A percentile compares a stretch with the other conserved stretches of the same genome.
Conservation (phyloP, 2,329 filamentous ascomycete genomes). For the Macroventuria anomochaeta region DNA sequence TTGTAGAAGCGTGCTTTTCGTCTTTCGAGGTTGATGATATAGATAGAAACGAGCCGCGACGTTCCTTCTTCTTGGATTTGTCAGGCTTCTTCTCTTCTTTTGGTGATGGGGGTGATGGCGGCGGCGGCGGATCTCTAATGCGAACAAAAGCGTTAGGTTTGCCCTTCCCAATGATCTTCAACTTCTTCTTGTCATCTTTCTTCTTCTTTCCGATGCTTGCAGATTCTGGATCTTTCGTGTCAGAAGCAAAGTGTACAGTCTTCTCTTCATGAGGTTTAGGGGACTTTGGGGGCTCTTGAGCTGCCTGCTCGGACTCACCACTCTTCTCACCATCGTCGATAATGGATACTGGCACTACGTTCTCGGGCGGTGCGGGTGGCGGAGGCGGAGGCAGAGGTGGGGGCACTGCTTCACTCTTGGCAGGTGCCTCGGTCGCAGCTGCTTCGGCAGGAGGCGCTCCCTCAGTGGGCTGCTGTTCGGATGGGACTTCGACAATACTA, state of each 20-base stretch:
- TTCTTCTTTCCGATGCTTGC: slow-evolving; percentile 37
- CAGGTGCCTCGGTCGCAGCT: neutral
- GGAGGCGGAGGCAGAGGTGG: slow-evolving; percentile 22
- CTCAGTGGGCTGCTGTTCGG: slow-evolving; percentile 6
- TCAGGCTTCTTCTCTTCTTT: slow-evolving; percentile 42
- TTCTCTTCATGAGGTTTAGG: slow-evolving; percentile 35
- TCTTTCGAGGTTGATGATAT: slow-evolving; percentile 21
- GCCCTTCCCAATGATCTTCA: slow-evolving; percentile 31
- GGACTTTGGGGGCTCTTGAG: slow-evolving; percentile 42
- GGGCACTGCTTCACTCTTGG: slow-evolving; percentile 18
- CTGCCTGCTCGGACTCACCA: slow-evolving; percentile 48
- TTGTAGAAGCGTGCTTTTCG: slow-evolving; percentile 19
- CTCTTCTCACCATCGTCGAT: slow-evolving; percentile 37
- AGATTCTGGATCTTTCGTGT: slow-evolving; percentile 48
- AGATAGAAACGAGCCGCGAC: slow-evolving; percentile 27
- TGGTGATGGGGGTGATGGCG: slow-evolving; percentile 26
- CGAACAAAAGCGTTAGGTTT: slow-evolving; percentile 44
- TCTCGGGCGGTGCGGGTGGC: slow-evolving; percentile 12
- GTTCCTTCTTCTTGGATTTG: slow-evolving; percentile 34
- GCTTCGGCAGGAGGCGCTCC: neutral
- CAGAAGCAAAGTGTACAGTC: slow-evolving; percentile 47
- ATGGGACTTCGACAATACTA: neutral
- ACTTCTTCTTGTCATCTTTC: slow-evolving; percentile 31
- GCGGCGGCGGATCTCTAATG: slow-evolving; percentile 32
- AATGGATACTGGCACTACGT: slow-evolving; percentile 20